Evolutionary conservation across 108 stramenopile species (phyloP), one percentile per base, ranked within the genome.

Genomic region (Bacterosira constricta): DNA sequence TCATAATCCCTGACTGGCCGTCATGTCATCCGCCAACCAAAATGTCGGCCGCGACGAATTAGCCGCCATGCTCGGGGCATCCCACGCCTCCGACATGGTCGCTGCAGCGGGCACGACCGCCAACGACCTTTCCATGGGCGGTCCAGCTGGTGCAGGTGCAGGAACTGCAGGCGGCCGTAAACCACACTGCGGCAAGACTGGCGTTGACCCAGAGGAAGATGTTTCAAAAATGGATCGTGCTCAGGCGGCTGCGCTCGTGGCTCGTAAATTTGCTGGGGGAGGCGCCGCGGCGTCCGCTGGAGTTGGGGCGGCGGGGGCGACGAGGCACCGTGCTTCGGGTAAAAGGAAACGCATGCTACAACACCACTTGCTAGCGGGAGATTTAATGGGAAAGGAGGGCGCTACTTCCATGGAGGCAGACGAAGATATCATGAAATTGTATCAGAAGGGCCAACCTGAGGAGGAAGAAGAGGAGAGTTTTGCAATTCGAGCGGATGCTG

Each of bases 11-110:
- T n/a, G n/a, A n/a, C n/a, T n/a, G n/a, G n/a, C n/a, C n/a, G 5
- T 2, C 42, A 49, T 37, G 55, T 36, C 55, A 7, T 56, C 55
- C 55, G 3, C 36, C 32, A 56, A 38, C 55, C 55, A 56, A 56
- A 56, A 56, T 20, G 35, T 56, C 4, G 88, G 90, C n/a, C 86
- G 89, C 29, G 87, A 90, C 54, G 91, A 93, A 63, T 85, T 93
- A 73, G 86, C 78, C 30, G 88, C 83, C 60, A 66, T 93, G 63
- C 66, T 90, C 47, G 91, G 89, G 13, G 89, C 87, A 12, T 85
- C 89, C 70, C 42, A 79, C 53, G 62, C 77, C 49, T 80, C 67
- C 49, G 73, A 80, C 77, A 44, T 72, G 26, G 30, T 76, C 38
- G 27, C 65, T 8, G 44, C 69, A 36, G 51, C 74, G 0, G 61